These are phyloP conservation scores for Meyerozyma athensensis DNA, from an alignment of 1,139 yeast species.

Conservation along the genomic window DNA sequence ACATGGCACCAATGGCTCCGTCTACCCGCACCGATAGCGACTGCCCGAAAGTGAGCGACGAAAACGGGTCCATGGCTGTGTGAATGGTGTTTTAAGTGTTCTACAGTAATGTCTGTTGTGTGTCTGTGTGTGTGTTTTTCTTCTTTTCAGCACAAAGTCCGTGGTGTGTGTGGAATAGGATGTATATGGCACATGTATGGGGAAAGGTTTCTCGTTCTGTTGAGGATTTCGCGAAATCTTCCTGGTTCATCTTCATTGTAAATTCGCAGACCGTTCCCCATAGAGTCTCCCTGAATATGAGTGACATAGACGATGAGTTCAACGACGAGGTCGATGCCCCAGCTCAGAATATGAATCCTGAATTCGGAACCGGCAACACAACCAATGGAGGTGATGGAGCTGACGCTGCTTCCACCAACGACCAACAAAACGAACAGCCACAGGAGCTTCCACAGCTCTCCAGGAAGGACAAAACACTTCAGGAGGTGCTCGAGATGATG, in stretches of 20 bases:
- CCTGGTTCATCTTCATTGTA: too few species aligned
- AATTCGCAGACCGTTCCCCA: too few species aligned
- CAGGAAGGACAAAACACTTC: slow-evolving; percentile 80
- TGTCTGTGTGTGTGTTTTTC: too few species aligned
- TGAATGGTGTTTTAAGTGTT: neutral
- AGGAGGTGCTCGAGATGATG: slow-evolving; percentile 83
- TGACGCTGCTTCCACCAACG: neutral
- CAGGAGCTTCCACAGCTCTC: slow-evolving; percentile 68
- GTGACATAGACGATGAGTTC: slow-evolving; percentile 2
- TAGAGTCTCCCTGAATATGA: too few species aligned
- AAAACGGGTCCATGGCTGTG: slow-evolving; percentile 12
- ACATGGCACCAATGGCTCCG: slow-evolving; percentile 91
- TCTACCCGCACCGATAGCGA: slow-evolving; percentile 82
- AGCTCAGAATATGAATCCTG: neutral
- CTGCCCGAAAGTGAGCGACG: slow-evolving; percentile 64
- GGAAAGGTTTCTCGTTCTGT: too few species aligned
- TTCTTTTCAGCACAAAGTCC: too few species aligned
- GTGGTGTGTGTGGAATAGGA: too few species aligned
- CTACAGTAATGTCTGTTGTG: too few species aligned
- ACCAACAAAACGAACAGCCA: slow-evolving; percentile 7
- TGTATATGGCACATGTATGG: too few species aligned
- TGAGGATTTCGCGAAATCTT: too few species aligned
- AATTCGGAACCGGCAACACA: neutral
- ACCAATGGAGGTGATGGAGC: slow-evolving; percentile 5
- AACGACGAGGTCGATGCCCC: slow-evolving; percentile 3